Conservation (phyloP, 73 alveolate species). For the Blepharisma japonicum region DNA sequence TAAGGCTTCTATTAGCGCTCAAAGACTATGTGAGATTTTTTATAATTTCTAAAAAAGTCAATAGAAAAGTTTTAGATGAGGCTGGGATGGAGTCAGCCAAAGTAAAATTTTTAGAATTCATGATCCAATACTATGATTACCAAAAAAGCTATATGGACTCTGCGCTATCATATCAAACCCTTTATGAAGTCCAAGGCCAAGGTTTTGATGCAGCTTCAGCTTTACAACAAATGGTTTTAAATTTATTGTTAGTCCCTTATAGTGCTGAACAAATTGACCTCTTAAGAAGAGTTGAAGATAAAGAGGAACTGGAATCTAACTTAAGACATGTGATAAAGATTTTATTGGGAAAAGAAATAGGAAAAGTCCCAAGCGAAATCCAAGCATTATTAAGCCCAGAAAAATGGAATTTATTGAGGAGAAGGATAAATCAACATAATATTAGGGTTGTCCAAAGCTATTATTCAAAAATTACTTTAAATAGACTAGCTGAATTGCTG, state of each 20-base stretch:
- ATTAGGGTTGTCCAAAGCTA: constrained; percentile 73
- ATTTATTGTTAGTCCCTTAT: constrained; percentile 25
- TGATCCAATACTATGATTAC: constrained; percentile 77
- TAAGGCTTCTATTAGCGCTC: constrained; percentile 72
- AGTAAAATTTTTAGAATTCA: constrained; percentile 66
- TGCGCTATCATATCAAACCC: constrained; percentile 55
- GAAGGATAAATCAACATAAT: constrained; percentile 86
- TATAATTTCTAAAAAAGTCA: constrained; percentile 76
- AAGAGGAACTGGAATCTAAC: constrained; percentile 53
- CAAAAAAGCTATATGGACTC: constrained; percentile 76
- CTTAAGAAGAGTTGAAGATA: constrained; percentile 32
- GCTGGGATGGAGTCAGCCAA: constrained; percentile 74
- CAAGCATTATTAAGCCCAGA: constrained; percentile 6
- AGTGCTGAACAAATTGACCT: constrained; percentile 22
- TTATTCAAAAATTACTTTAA: constrained; percentile 69
- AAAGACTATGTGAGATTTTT: constrained; percentile 79
- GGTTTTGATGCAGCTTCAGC: background rate
- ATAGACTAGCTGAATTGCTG: constrained; percentile 67
- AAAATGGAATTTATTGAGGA: constrained; percentile 60
- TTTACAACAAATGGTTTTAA: constrained; percentile 28
- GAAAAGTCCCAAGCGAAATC: constrained; percentile 31
- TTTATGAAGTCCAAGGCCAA: background rate
- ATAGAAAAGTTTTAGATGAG: constrained; percentile 74
- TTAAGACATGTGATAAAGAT: constrained; percentile 47
- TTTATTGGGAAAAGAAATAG: constrained; percentile 51